phyloP scores from a whole-genome alignment of 2,329 filamentous ascomycete species.

The Diaporthe sp. region DNA sequence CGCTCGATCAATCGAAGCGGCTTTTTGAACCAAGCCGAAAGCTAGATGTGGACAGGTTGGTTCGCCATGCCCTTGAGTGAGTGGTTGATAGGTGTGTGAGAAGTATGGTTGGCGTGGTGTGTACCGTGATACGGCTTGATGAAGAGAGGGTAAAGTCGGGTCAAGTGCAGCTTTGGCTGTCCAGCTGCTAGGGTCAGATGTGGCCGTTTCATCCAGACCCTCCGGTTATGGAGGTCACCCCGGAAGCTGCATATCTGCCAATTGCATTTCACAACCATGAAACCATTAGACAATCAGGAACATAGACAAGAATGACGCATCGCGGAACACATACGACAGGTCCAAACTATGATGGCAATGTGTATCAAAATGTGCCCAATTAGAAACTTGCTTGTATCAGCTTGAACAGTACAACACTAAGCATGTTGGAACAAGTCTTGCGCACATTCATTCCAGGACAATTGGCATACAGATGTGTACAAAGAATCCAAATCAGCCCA shows the following conservation, averaged over 20 bases:
- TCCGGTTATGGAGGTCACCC: not conserved
- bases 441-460: not conserved
- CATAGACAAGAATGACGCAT: not conserved
- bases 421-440: not conserved
- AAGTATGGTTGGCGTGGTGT: not conserved
- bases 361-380: too few relatives aligned
- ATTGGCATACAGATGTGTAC: not conserved
- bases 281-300: not conserved
- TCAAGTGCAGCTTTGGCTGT: not conserved
- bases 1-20: not conserved
- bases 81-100: not conserved
- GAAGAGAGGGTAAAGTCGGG: not conserved
- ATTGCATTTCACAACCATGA: not conserved
- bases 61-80: not conserved
- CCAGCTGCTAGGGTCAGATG: conserved; percentile 5
- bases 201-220: conserved; percentile 4
- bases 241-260: not conserved
- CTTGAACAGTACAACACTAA: too few relatives aligned
- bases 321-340: too few relatives aligned
- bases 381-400: not conserved
- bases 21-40: not conserved
- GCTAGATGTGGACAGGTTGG: not conserved
- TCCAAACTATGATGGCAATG: not conserved
- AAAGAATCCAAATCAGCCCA: not conserved
- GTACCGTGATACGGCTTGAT: not conserved